phyloP scores from a whole-genome alignment of 371 early-diverging fungal species.

The Lichtheimia ornata region DNA sequence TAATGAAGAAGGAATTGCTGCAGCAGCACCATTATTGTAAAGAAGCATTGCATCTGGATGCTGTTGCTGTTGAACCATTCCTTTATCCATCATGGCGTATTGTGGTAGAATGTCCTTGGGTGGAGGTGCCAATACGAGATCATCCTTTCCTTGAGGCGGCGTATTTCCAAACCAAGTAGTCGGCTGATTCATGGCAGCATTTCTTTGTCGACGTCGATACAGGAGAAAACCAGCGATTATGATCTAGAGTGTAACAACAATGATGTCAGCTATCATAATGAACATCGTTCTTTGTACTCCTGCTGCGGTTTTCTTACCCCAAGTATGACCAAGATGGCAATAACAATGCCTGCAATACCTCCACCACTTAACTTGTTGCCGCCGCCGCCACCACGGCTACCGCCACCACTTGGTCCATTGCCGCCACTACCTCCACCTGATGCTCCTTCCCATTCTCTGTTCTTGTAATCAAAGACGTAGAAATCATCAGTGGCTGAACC shows the following conservation, averaged over 20 bases:
- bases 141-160: slow-evolving; percentile 3
- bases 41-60: neutral
- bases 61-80: no score
- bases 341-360: slow-evolving; percentile 6
- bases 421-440: slow-evolving; percentile 16
- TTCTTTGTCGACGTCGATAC: no score
- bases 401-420: no score
- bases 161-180: slow-evolving; percentile 3
- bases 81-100: no score
- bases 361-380: neutral
- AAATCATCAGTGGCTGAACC: slow-evolving; percentile 19
- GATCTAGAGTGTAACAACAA: no score
- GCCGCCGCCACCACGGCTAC: no score
- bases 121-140: neutral
- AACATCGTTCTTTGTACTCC: no score
- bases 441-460: slow-evolving; percentile 13
- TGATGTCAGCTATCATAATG: no score
- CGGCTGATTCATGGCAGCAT: no score
- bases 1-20: neutral
- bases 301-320: no score
- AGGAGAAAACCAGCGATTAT: no score
- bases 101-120: no score
- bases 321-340: slow-evolving; percentile 1
- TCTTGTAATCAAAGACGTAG: slow-evolving; percentile 10
- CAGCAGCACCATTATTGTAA: neutral